phyloP scores from a whole-genome alignment of 2,329 filamentous ascomycete species.

The Botrytis fragariae region DNA sequence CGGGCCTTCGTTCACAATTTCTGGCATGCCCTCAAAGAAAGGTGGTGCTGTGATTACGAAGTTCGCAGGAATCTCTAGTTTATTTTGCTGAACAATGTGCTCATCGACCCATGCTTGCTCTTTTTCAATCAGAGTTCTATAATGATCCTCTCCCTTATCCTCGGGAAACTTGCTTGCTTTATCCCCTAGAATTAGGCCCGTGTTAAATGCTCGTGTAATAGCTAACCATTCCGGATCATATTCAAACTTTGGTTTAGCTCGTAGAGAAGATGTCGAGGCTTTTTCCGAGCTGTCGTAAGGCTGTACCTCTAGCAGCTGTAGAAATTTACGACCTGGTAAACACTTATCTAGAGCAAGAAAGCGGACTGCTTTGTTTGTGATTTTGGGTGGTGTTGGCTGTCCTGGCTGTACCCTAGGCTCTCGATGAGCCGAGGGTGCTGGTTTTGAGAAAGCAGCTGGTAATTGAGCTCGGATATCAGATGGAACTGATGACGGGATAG shows the following conservation, averaged over 20 bases:
- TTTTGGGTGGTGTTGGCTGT: conserved; percentile 65
- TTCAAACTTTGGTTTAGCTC: conserved; percentile 33
- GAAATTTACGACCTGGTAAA: conserved; percentile 72
- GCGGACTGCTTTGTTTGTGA: conserved; percentile 74
- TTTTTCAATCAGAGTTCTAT: conserved; percentile 63
- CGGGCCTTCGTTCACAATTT: conserved; percentile 61
- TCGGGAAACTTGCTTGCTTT: conserved; percentile 50
- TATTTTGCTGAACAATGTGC: conserved; percentile 61
- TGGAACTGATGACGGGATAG: conserved; percentile 44
- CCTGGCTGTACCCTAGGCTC: conserved; percentile 43
- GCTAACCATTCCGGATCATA: conserved; percentile 97
- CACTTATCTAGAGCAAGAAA: conserved; percentile 95
- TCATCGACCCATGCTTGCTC: conserved; percentile 79
- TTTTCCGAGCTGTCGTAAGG: conserved; percentile 40
- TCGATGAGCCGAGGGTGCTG: conserved; percentile 36
- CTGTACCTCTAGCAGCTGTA: conserved; percentile 70
- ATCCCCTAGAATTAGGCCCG: conserved; percentile 62
- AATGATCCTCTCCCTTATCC: conserved; percentile 67
- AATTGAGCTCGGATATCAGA: conserved; percentile 69
- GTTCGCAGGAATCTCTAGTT: conserved; percentile 71
- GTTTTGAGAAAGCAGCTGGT: conserved; percentile 66
- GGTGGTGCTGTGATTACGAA: conserved; percentile 75
- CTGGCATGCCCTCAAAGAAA: conserved; percentile 57
- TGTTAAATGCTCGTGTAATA: conserved; percentile 79
- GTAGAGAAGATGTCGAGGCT: conserved; percentile 26